Conservation (phyloP, 495 filamentous ascomycete species). For the Immersiella caudata region DNA sequence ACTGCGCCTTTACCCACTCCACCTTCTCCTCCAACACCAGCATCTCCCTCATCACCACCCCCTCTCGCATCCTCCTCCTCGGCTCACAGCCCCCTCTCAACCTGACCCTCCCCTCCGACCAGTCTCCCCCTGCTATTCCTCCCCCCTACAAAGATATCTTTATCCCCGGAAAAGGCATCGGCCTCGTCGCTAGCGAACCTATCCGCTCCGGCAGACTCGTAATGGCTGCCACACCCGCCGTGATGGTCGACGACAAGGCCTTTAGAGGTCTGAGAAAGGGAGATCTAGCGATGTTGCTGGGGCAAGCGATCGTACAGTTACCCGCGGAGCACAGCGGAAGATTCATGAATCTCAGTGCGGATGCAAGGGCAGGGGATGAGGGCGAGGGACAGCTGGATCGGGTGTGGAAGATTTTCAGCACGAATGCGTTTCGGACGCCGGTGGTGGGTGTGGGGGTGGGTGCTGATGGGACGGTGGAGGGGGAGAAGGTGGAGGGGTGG, state of each 20-base stretch:
- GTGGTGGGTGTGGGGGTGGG: constrained; percentile 12
- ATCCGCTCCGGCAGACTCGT: constrained; percentile 35
- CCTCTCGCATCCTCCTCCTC: constrained; percentile 19
- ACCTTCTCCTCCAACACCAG: constrained; percentile 35
- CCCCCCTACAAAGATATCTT: constrained; percentile 29
- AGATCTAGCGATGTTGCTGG: constrained; percentile 30
- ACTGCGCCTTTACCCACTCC: constrained; percentile 35
- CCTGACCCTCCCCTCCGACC: not conserved
- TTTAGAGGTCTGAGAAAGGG: constrained; percentile 26
- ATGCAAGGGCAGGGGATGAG: constrained; percentile 13
- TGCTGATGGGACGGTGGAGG: not conserved
- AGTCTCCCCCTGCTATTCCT: not conserved
- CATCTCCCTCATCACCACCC: constrained; percentile 41
- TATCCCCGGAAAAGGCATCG: constrained; percentile 37
- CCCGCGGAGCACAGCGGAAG: constrained; percentile 27
- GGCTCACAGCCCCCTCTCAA: constrained; percentile 22
- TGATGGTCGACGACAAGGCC: constrained; percentile 41
- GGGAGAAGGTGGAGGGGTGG: not conserved
- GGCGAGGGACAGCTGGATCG: constrained; percentile 23
- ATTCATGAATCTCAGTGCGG: constrained; percentile 32
- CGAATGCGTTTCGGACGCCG: constrained; percentile 37
- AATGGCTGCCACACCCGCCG: constrained; percentile 35
- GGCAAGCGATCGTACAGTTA: constrained; percentile 30
- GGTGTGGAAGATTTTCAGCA: constrained; percentile 37
- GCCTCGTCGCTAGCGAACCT: constrained; percentile 34